Conservation (phyloP, 202 grass and related monocot species). For the Zizania palustris region DNA sequence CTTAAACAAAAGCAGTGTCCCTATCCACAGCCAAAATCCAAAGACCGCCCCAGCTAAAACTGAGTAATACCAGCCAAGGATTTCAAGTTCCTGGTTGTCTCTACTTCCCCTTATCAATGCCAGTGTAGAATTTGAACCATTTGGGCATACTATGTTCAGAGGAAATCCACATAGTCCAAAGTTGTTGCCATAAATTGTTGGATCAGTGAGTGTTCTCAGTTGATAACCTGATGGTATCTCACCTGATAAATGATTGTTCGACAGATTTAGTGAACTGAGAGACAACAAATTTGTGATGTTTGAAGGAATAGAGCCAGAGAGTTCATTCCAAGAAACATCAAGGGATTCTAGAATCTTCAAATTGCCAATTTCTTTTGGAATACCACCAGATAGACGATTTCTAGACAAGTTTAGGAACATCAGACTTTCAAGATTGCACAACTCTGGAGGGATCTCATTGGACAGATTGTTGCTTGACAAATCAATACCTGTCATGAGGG, state of each 20-base stretch:
- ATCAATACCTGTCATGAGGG: slow-evolving; percentile 51
- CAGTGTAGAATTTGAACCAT: neutral
- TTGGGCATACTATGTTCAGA: slow-evolving; percentile 33
- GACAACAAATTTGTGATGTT: slow-evolving; percentile 39
- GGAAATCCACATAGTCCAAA: slow-evolving; percentile 56
- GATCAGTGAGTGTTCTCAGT: slow-evolving; percentile 51
- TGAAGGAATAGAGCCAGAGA: slow-evolving; percentile 55
- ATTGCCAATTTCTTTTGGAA: slow-evolving; percentile 50
- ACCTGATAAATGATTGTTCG: slow-evolving; percentile 10
- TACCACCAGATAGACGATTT: slow-evolving; percentile 48
- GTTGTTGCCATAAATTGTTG: slow-evolving; percentile 63
- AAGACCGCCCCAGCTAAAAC: slow-evolving; percentile 34
- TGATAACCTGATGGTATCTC: slow-evolving; percentile 33
- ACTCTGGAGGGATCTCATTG: slow-evolving; percentile 46
- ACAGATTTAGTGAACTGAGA: slow-evolving; percentile 55
- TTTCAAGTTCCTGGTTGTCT: slow-evolving; percentile 26
- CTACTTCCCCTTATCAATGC: neutral
- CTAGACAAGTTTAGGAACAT: slow-evolving; percentile 55
- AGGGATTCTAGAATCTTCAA: slow-evolving; percentile 48
- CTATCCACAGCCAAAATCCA: slow-evolving; percentile 59
- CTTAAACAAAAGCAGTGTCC: slow-evolving; percentile 38
- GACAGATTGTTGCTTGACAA: slow-evolving; percentile 47
- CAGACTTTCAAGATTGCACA: slow-evolving; percentile 45
- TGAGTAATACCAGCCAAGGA: slow-evolving; percentile 31
- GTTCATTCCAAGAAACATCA: slow-evolving; percentile 60